These are phyloP conservation scores for Trichoderma sp. DNA, from an alignment of 2,329 filamentous ascomycete species.

Conservation along the genomic window DNA sequence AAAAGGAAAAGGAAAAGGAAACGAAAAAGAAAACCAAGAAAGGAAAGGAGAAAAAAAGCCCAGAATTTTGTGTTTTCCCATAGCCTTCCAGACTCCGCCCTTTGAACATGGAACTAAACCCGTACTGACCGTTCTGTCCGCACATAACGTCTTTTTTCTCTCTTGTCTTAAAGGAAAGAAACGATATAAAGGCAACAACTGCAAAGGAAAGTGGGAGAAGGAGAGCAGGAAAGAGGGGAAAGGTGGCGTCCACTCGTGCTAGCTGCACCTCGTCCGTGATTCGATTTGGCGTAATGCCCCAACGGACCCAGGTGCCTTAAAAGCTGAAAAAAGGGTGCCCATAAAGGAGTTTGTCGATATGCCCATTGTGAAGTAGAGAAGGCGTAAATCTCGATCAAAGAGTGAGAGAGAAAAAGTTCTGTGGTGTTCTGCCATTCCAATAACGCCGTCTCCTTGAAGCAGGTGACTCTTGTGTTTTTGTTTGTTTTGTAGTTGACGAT, in stretches of 20 bases:
- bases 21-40: not conserved
- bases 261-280: not conserved
- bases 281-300: not conserved
- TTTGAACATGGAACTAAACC: not conserved
- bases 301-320: not conserved
- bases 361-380: not conserved
- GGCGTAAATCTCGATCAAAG: not conserved
- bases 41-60: not conserved
- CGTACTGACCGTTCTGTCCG: not conserved
- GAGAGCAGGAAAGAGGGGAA: not conserved
- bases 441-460: not conserved
- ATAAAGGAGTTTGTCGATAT: not conserved
- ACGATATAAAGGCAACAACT: not conserved
- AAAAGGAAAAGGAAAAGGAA: not conserved
- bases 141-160: not conserved
- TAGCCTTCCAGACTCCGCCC: slow-evolving; percentile 5
- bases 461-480: not conserved
- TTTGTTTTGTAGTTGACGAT: not conserved
- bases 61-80: slow-evolving; percentile 4
- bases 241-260: not conserved
- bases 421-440: not conserved
- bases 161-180: not conserved
- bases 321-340: not conserved
- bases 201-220: not conserved
- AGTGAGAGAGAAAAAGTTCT: not conserved